A percentile compares a stretch with the other conserved stretches of the same genome.
phyloP scores from a whole-genome alignment of 345 rosid genomes.

The Lenwebbia sp. region DNA sequence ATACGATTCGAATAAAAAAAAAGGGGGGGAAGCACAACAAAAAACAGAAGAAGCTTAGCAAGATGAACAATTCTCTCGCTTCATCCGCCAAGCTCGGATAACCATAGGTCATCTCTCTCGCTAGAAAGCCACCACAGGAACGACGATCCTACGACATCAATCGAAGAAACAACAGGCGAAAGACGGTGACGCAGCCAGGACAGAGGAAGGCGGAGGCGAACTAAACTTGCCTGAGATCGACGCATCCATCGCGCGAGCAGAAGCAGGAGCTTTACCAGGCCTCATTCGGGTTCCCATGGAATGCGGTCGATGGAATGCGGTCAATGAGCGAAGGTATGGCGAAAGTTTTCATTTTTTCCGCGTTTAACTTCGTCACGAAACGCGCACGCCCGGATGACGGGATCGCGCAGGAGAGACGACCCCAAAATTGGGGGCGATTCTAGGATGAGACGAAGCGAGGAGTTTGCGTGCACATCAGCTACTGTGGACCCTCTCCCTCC shows the following conservation, averaged over 20 bases:
- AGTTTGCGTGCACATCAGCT: neutral
- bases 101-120: neutral
- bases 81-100: neutral
- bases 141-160: neutral
- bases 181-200: neutral
- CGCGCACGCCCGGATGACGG: neutral
- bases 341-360: neutral
- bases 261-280: neutral
- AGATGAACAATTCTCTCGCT: neutral
- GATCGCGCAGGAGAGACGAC: neutral
- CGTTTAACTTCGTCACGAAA: neutral
- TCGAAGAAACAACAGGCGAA: neutral
- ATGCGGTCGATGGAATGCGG: neutral
- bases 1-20: neutral
- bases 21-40: neutral
- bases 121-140: neutral
- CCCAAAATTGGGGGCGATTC: neutral
- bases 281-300: neutral
- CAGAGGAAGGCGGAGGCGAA: neutral
- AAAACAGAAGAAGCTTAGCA: neutral
- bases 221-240: conserved; percentile 1
- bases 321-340: neutral
- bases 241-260: neutral
- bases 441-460: neutral
- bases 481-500: neutral